Conservation (phyloP, 257 asterid species). For the Asclepias syriaca region DNA sequence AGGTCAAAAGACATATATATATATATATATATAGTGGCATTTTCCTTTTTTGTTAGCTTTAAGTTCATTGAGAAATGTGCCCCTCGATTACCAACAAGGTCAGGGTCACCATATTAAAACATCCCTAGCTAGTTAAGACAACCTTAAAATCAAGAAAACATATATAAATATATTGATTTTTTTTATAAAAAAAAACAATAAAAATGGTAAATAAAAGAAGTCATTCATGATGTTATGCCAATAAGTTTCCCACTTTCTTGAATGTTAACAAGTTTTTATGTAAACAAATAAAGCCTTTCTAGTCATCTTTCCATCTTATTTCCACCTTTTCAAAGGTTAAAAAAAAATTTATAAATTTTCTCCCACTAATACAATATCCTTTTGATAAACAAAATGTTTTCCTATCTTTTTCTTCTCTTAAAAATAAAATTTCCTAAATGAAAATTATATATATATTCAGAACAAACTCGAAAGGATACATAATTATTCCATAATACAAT, state of each 20-base stretch:
- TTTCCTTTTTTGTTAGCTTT: background rate
- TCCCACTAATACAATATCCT: slow-evolving; percentile 18
- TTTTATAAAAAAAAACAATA: background rate
- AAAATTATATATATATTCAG: too few species aligned
- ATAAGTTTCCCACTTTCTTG: slow-evolving; percentile 2
- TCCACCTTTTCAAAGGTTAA: background rate
- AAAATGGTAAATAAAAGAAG: background rate
- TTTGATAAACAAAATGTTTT: background rate
- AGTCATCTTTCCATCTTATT: slow-evolving; percentile 21
- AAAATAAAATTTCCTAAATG: background rate
- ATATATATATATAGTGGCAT: too few species aligned
- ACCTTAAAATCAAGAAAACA: background rate
- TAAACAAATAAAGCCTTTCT: slow-evolving; percentile 1
- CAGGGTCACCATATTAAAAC: background rate
- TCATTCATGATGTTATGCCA: slow-evolving; percentile 3
- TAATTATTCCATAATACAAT: too few species aligned
- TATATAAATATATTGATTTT: too few species aligned
- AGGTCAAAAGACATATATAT: too few species aligned
- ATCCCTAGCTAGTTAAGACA: background rate
- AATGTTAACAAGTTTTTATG: background rate
- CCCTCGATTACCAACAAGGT: slow-evolving; percentile 5
- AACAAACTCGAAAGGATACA: too few species aligned
- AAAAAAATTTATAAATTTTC: slow-evolving; percentile 8
- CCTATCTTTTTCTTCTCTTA: slow-evolving; percentile 19
- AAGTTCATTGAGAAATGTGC: background rate